Base-by-base conservation (phyloP, 1,284 basidiomycete genomes). In the Cutaneotrichosporon sp. region DNA sequence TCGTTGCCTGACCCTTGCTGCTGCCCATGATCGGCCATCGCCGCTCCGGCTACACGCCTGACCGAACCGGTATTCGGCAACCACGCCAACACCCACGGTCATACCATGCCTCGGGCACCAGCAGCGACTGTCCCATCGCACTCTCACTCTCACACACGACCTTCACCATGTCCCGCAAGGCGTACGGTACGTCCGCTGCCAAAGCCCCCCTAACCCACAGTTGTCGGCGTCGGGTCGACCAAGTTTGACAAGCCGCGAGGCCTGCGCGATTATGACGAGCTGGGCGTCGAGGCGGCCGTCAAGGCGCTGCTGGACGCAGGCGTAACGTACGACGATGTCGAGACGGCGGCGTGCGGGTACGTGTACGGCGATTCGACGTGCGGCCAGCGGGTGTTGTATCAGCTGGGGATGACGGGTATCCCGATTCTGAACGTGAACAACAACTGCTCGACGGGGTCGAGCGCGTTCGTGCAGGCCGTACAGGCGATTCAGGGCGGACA, bases 211-310 rank as follows among this genome's bases (percentile, higher is more conserved):
- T 48, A 13, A 46, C 48, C 2, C 35, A 10, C 51, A 57, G 57
- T 59, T 21, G 45, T 59, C 46, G 57, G 57, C 46, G 57, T 59
- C 46, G 57, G 57, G 48, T 59, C 57, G 45, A 59, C 57, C 48
- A 59, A 59, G 57, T 59, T 59, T 23, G 57, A 59, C 54, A 59
- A 59, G 57, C 57, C 57, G 34, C 57, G 57, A 49, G 51, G 51
- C 18, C 41, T 40, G 41, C 57, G 57, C 51, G 57, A 59, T 45
- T 59, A 59, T 39, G 51, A 52, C 54, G 51, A 50, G 35, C 54
- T 55, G 47, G 57, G 54, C 37, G 42, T 59, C 51, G 57, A 59
- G 54, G 57, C 57, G 0, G 46, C 51, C n/a, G 54, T 55, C 57
- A 59, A 59, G 57, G 57, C 57, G 2, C 57, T 59, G 17, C 46